Percentiles rank a stretch among this genome's conserved stretches.
Conservation (phyloP, 1,284 basidiomycete genomes). For the Wolfiporia cocos region DNA sequence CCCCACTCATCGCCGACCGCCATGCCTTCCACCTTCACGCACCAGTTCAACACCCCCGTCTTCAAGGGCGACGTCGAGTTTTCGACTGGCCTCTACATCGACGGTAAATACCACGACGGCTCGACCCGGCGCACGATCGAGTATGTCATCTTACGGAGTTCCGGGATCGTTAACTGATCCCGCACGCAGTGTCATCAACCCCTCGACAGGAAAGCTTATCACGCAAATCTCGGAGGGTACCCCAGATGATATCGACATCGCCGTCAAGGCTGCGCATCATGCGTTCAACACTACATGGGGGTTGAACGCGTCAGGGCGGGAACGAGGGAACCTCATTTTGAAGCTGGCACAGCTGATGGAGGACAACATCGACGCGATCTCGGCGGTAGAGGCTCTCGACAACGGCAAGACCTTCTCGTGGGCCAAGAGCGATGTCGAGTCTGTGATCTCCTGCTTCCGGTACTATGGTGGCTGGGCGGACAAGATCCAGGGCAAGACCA, state of each 20-base stretch:
- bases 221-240: slow-evolving; percentile 66
- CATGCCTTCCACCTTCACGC: slow-evolving; percentile 34
- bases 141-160: slow-evolving; percentile 32
- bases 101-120: slow-evolving; percentile 76
- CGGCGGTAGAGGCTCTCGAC: slow-evolving; percentile 75
- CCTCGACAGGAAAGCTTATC: slow-evolving; percentile 72
- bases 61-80: slow-evolving; percentile 72
- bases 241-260: slow-evolving; percentile 67
- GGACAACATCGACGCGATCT: slow-evolving; percentile 62
- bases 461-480: slow-evolving; percentile 82
- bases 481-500: slow-evolving; percentile 80
- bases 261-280: slow-evolving; percentile 72
- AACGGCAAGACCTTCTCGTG: slow-evolving; percentile 72
- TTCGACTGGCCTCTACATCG: slow-evolving; percentile 77
- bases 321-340: slow-evolving; percentile 60
- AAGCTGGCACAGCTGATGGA: slow-evolving; percentile 78
- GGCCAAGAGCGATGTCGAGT: slow-evolving; percentile 67
- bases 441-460: slow-evolving; percentile 65
- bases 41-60: slow-evolving; percentile 59
- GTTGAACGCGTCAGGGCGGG: slow-evolving; percentile 50
- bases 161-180: slow-evolving; percentile 3
- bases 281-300: slow-evolving; percentile 79
- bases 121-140: slow-evolving; percentile 61
- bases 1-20: slow-evolving; percentile 16
- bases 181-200: slow-evolving; percentile 67